Conservation (phyloP, 2,329 filamentous ascomycete genomes). For the Chalaropsis thielavioides region DNA sequence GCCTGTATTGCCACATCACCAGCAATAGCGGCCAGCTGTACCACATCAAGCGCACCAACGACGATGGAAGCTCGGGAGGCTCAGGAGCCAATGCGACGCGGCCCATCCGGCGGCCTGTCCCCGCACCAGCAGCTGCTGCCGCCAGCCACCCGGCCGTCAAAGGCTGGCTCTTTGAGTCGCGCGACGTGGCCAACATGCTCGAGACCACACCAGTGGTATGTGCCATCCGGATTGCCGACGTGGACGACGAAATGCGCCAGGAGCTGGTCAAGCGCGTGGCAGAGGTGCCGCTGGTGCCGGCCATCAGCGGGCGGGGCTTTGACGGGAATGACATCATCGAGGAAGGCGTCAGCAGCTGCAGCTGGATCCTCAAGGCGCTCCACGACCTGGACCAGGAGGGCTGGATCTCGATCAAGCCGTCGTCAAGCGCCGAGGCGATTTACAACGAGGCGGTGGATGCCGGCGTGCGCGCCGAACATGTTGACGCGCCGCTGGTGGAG, state of each 20-base stretch:
- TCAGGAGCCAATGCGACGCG: background rate
- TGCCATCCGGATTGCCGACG: conserved; percentile 11
- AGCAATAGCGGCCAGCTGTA: conserved; percentile 9
- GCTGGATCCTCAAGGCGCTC: conserved; percentile 12
- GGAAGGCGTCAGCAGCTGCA: conserved; percentile 14
- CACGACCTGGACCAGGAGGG: conserved; percentile 15
- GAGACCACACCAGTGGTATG: conserved; percentile 11
- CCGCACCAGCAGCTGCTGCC: background rate
- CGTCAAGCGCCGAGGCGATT: conserved; percentile 1
- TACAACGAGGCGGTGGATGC: conserved; percentile 15
- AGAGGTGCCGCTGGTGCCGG: conserved; percentile 3
- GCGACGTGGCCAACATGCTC: conserved; percentile 8
- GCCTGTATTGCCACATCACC: conserved; percentile 9
- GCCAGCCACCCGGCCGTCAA: background rate
- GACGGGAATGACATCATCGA: conserved; percentile 14
- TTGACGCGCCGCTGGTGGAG: conserved; percentile 11
- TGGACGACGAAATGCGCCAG: conserved; percentile 7
- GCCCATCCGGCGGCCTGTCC: background rate
- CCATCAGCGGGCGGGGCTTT: background rate
- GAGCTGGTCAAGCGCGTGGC: conserved; percentile 10
- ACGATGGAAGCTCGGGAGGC: background rate
- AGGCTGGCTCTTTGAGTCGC: conserved; percentile 10
- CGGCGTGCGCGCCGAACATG: conserved; percentile 8
- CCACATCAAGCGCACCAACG: conserved; percentile 3
- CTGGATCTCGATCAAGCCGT: conserved; percentile 14